Conservation (phyloP, 2,329 filamentous ascomycete species). For the Penicillium frequentans region DNA sequence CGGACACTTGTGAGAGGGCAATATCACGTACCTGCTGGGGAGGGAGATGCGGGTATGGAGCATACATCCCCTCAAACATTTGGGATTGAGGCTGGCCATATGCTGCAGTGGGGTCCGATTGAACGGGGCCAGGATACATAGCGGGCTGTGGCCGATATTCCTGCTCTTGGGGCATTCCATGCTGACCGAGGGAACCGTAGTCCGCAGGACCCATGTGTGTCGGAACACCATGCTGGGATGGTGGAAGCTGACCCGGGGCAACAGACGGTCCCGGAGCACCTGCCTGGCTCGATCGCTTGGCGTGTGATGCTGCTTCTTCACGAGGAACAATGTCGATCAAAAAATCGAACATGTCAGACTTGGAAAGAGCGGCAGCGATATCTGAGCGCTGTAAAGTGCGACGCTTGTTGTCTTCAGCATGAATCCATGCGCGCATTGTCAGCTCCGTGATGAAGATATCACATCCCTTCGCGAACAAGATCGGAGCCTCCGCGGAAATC, state of each 20-base stretch:
- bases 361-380: conserved; percentile 91
- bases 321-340: conserved; percentile 97
- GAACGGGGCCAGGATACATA: conserved; percentile 81
- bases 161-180: conserved; percentile 66
- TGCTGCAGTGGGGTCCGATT: conserved; percentile 66
- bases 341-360: conserved; percentile 99
- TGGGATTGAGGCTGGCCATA: conserved; percentile 73
- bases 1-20: not conserved
- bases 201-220: conserved; percentile 59
- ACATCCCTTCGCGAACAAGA: conserved; percentile 96
- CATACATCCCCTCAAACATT: conserved; percentile 89
- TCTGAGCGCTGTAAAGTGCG: conserved; percentile 93
- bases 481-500: conserved; percentile 98
- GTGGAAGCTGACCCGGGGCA: conserved; percentile 40
- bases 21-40: conserved; percentile 71
- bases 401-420: conserved; percentile 98
- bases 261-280: conserved; percentile 50
- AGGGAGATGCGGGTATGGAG: conserved; percentile 71
- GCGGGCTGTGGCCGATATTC: conserved; percentile 77
- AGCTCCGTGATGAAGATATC: conserved; percentile 99
- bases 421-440: conserved; percentile 99
- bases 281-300: conserved; percentile 67
- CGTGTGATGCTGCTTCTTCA: conserved; percentile 83
- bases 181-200: conserved; percentile 61
- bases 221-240: conserved; percentile 49